Base-by-base conservation (phyloP, 441 rosid species). In the Erodium texanum region DNA sequence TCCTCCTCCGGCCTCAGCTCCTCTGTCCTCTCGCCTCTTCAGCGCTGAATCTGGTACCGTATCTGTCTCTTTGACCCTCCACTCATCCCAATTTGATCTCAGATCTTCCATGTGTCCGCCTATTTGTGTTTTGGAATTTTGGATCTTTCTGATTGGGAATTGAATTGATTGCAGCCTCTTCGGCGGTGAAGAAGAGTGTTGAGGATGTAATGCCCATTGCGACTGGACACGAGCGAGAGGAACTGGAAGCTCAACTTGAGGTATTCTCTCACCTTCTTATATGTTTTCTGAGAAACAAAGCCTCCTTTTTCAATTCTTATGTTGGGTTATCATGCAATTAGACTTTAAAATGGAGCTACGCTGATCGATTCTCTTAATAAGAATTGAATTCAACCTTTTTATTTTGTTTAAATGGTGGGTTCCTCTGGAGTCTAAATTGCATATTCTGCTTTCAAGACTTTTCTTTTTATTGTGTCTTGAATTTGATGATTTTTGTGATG, bases 151-250 rank as follows among this genome's bases (percentile, higher is more conserved):
- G 56, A 48, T 48, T 48, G 56, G 10, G 56, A 48, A 48, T 48
- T 48, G 16, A n/a, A 68, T 50, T 27, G 29, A 27, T 27, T 27
- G 29, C 29, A 27, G 29, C 29, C 29, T 1, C 29, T 27, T 27
- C 4, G 29, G 78, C 85, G 2, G 81, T 79, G 74, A 86, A 82
- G 85, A 87, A 85, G 84, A 85, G 64, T 58, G 84, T 86, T 68
- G 97, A 91, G 77, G 88, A 86, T 81, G 82, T 88, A 45, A 83
- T 89, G 92, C 99, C 93, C 19, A 87, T 91, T 75, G 97, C 99
- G 1, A 94, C 97, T 62, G 96, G 97, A 48, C 96, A 91, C n/a
- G 96, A 94, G 74, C 82, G 84, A 52, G 96, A 94, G 79, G 99
- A 94, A 83, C 83, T 94, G 67, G 91, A 84, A 73, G 86, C 89